Conservation (phyloP, 257 asterid genomes). For the Eucommia ulmoides region DNA sequence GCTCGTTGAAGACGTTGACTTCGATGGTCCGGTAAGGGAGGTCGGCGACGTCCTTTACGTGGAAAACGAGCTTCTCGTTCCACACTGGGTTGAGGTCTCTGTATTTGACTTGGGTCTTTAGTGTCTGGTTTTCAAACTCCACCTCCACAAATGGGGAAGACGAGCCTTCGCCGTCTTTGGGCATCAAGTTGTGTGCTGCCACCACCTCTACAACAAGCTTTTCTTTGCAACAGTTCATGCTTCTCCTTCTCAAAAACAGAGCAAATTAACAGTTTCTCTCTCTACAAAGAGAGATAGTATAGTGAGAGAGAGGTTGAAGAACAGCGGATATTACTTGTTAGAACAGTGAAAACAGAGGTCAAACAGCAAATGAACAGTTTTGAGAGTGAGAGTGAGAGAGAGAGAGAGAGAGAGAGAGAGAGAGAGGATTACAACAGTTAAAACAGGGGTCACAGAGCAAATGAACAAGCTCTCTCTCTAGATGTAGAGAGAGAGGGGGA, state of each 20-base stretch:
- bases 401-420: no score
- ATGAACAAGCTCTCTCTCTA: no score
- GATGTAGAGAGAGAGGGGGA: no score
- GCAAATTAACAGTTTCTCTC: slow-evolving; percentile 8
- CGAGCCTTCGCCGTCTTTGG: slow-evolving; percentile 84
- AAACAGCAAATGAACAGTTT: slow-evolving; percentile 11
- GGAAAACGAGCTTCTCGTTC: slow-evolving; percentile 71
- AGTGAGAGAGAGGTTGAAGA: slow-evolving; percentile 13
- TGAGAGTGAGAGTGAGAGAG: slow-evolving; percentile 13
- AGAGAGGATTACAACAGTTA: no score
- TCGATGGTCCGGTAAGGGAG: slow-evolving; percentile 35
- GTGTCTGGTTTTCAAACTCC: slow-evolving; percentile 52
- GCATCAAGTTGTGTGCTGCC: slow-evolving; percentile 78
- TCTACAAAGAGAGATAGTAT: slow-evolving; percentile 5
- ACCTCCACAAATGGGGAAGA: slow-evolving; percentile 77
- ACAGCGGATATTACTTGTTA: slow-evolving; percentile 1
- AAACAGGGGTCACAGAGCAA: no score
- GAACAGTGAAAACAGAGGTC: background rate
- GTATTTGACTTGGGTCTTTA: slow-evolving; percentile 42
- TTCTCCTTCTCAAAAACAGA: background rate
- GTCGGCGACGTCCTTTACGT: slow-evolving; percentile 28
- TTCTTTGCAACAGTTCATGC: slow-evolving; percentile 21
- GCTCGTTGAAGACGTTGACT: slow-evolving; percentile 51
- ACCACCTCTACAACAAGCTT: slow-evolving; percentile 64
- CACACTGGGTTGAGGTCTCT: slow-evolving; percentile 74